Evolutionary conservation across 2,329 filamentous ascomycete genomes (phyloP).

Genomic region (Dactylella cylindrospora): DNA sequence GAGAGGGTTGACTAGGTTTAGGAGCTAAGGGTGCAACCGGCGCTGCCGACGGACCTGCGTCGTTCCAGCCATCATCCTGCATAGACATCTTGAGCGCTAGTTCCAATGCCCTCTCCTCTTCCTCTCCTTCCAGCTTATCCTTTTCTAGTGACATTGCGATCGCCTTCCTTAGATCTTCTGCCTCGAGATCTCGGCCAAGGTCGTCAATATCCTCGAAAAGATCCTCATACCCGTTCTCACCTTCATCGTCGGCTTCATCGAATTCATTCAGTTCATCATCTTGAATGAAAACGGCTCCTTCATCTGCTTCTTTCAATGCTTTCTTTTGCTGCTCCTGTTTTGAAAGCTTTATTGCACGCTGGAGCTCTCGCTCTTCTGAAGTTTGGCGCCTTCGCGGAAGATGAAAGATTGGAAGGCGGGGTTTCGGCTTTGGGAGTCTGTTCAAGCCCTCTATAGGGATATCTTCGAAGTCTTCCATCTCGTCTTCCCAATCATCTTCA

Average conservation of each 20-base stretch:
- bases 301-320: constrained; percentile 45
- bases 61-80: constrained; percentile 5
- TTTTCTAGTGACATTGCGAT: constrained; percentile 57
- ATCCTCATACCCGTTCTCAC: constrained; percentile 69
- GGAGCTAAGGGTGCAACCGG: no score
- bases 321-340: constrained; percentile 45
- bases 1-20: no score
- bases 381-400: constrained; percentile 47
- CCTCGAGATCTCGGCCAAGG: constrained; percentile 50
- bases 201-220: constrained; percentile 74
- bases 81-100: constrained; percentile 31
- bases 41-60: background rate
- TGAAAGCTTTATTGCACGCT: constrained; percentile 62
- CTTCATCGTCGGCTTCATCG: constrained; percentile 54
- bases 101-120: constrained; percentile 52
- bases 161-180: constrained; percentile 60
- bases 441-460: constrained; percentile 89
- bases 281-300: constrained; percentile 37
- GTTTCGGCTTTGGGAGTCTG: constrained; percentile 67
- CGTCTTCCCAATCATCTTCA: constrained; percentile 65
- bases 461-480: constrained; percentile 84
- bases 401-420: constrained; percentile 45
- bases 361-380: constrained; percentile 55
- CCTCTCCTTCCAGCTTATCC: constrained; percentile 60
- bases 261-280: constrained; percentile 47